Conservation (phyloP, 176 grass and related monocot genomes). For the Carex kokanica region DNA sequence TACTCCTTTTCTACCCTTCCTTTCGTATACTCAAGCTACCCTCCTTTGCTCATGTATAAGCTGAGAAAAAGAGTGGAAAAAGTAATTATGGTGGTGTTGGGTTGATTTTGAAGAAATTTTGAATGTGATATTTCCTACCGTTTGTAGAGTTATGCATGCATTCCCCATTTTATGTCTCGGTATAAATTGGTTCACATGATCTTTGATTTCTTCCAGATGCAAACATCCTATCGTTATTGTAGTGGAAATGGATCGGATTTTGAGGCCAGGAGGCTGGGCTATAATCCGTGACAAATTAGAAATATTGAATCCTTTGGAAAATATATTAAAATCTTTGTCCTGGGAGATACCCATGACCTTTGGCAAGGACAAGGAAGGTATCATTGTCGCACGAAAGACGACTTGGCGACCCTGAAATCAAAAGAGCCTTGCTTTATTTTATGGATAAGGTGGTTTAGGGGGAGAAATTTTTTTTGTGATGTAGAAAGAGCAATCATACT, state of each 20-base stretch:
- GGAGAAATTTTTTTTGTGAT: background rate
- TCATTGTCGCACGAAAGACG: constrained; percentile 76
- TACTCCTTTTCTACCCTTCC: background rate
- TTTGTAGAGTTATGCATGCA: background rate
- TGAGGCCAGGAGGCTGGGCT: constrained; percentile 85
- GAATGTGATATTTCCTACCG: background rate
- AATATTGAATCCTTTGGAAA: constrained; percentile 71
- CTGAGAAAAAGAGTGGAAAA: background rate
- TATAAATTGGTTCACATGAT: background rate
- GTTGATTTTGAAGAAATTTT: constrained; percentile 8
- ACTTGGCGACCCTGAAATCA: constrained; percentile 65
- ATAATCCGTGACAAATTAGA: constrained; percentile 82
- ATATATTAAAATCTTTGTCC: constrained; percentile 69
- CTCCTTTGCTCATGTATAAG: background rate
- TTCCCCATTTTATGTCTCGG: background rate
- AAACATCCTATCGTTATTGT: constrained; percentile 74
- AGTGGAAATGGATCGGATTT: constrained; percentile 88
- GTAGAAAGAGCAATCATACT: background rate
- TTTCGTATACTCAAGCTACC: background rate
- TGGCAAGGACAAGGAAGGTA: constrained; percentile 77
- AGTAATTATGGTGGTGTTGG: background rate
- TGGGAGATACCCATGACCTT: constrained; percentile 92
- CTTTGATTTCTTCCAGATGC: constrained; percentile 53
- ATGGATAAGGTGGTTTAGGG: background rate
- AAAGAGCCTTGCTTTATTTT: background rate